Conservation (phyloP, 2,329 filamentous ascomycete genomes). For the Colletotrichum sp. region DNA sequence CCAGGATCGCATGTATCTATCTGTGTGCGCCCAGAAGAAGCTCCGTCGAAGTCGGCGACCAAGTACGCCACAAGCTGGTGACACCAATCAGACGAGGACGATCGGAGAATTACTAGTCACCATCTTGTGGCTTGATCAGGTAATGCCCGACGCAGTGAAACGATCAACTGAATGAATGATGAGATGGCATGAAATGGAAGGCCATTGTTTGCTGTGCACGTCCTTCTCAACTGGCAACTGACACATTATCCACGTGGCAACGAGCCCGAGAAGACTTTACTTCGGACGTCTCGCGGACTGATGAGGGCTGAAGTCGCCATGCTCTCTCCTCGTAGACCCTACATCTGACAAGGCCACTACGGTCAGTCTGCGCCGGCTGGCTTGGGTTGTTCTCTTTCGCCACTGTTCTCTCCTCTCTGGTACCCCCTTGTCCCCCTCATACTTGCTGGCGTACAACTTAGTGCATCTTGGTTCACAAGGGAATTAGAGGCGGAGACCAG, state of each 20-base stretch:
- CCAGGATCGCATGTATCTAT: neutral
- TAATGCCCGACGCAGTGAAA: neutral
- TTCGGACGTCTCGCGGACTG: neutral
- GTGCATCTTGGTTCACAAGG: neutral
- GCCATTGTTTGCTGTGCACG: neutral
- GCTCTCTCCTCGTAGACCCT: neutral
- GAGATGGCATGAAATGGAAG: neutral
- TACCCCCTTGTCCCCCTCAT: neutral
- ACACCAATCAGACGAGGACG: constrained; percentile 33
- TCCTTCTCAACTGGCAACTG: neutral
- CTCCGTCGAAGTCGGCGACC: neutral
- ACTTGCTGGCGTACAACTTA: neutral
- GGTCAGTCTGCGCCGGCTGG: neutral
- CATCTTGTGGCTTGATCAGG: neutral
- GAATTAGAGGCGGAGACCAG: neutral
- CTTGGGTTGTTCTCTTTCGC: neutral
- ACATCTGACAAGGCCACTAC: neutral
- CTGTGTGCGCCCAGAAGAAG: neutral
- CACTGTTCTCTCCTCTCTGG: neutral
- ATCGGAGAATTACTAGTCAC: neutral
- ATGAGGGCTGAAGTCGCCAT: neutral
- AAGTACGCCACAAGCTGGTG: constrained; percentile 37
- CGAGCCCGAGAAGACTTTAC: neutral
- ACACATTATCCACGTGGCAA: neutral
- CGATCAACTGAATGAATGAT: neutral